Conservation (phyloP, 306 rosid species). For the Vigna trinervia region DNA sequence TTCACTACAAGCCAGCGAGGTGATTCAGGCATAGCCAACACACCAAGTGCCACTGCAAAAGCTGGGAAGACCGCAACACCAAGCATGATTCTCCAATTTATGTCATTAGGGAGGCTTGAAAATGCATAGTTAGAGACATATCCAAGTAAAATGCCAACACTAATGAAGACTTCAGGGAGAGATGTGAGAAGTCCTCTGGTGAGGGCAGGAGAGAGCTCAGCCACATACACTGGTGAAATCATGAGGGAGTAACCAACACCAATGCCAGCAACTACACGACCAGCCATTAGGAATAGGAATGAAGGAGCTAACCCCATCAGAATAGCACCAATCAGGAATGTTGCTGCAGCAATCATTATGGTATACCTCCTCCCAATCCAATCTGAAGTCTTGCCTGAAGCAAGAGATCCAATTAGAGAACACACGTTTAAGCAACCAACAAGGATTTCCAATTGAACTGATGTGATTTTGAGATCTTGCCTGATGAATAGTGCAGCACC, state of each 20-base stretch:
- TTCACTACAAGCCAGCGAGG: constrained; percentile 81
- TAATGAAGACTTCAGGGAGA: constrained; percentile 82
- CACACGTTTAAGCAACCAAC: constrained; percentile 74
- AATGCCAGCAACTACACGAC: constrained; percentile 73
- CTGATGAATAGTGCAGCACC: constrained; percentile 74
- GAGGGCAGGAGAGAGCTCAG: constrained; percentile 79
- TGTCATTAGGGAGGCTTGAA: constrained; percentile 50
- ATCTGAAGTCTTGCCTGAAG: constrained; percentile 78
- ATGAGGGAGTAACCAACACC: constrained; percentile 85
- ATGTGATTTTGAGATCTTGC: constrained; percentile 62
- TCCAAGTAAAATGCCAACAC: constrained; percentile 70
- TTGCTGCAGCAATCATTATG: constrained; percentile 61
- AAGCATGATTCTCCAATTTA: constrained; percentile 83
- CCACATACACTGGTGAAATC: constrained; percentile 77
- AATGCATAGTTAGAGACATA: constrained; percentile 72
- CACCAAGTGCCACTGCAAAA: constrained; percentile 58
- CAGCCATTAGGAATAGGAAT: constrained; percentile 58
- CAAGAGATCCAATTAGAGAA: constrained; percentile 78
- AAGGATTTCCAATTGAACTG: constrained; percentile 71
- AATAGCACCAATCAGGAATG: constrained; percentile 73
- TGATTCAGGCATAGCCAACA: constrained; percentile 80
- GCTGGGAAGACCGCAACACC: constrained; percentile 72
- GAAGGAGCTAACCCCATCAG: constrained; percentile 87
- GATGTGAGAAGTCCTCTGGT: constrained; percentile 79
- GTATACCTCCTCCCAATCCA: constrained; percentile 79